phyloP scores from a whole-genome alignment of 768 basidiomycete genomes.

The Sarcodon aspratus region DNA sequence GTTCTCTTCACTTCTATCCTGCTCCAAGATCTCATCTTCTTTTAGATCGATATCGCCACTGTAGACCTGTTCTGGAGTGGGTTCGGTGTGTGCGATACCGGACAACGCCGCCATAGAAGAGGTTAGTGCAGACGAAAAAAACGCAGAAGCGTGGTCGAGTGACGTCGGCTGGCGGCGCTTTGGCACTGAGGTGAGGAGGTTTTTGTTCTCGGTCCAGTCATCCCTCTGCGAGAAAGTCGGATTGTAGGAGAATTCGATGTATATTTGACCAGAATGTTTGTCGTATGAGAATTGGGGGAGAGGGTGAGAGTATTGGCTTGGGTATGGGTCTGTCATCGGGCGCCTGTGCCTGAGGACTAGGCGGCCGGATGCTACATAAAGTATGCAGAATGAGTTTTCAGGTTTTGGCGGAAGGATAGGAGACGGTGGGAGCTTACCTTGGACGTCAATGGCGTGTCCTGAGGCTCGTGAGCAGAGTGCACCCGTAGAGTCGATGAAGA shows the following conservation, averaged over 20 bases:
- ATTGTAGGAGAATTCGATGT: conserved; percentile 45
- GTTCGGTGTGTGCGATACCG: conserved; percentile 13
- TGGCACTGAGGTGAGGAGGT: conserved; percentile 57
- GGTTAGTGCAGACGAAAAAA: conserved; percentile 47
- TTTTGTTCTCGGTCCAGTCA: conserved; percentile 47
- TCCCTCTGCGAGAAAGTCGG: conserved; percentile 29
- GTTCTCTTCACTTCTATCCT: conserved; percentile 67
- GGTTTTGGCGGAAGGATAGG: conserved; percentile 3
- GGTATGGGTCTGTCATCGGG: conserved; percentile 67
- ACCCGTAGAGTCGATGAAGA: conserved; percentile 73
- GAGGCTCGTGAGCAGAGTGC: conserved; percentile 67
- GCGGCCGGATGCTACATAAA: conserved; percentile 42
- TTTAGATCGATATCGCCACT: conserved; percentile 54
- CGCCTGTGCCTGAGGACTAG: conserved; percentile 69
- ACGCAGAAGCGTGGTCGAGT: conserved; percentile 58
- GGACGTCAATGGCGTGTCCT: conserved; percentile 74
- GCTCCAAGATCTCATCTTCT: conserved; percentile 72
- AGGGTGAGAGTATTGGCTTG: conserved; percentile 68
- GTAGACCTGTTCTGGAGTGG: conserved; percentile 60
- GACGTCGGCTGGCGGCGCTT: conserved; percentile 56
- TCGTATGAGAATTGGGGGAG: conserved; percentile 61
- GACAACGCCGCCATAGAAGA: conserved; percentile 11
- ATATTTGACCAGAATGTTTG: conserved; percentile 42
- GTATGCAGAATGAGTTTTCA: conserved; percentile 1
- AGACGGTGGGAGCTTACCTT: conserved; percentile 32